phyloP scores from a whole-genome alignment of 306 rosid genomes.

The Lathyrus sativus region DNA sequence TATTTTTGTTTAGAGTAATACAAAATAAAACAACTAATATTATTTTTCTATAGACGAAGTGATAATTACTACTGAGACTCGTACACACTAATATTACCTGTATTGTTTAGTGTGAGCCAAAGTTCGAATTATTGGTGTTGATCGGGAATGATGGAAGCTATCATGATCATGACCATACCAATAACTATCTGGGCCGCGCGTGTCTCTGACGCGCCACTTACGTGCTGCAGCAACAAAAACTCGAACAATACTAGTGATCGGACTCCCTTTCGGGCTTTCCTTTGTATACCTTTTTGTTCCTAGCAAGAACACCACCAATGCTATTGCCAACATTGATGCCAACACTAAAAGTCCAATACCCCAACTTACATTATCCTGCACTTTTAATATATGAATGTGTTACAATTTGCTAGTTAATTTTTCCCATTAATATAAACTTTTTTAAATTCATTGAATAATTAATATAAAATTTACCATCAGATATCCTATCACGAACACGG shows the following conservation, averaged over 20 bases:
- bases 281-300: conserved; percentile 56
- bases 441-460: neutral
- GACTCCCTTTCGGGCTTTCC: conserved; percentile 57
- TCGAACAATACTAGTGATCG: conserved; percentile 59
- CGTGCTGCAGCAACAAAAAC: conserved; percentile 58
- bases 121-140: conserved; percentile 26
- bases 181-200: conserved; percentile 9
- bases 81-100: conserved; percentile 32
- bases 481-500: conserved; percentile 51
- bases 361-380: conserved; percentile 75
- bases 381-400: neutral
- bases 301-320: conserved; percentile 48
- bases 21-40: too few species aligned
- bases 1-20: too few species aligned
- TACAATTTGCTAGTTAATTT: too few species aligned
- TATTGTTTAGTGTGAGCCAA: conserved; percentile 48
- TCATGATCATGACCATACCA: conserved; percentile 32
- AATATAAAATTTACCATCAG: conserved; percentile 51
- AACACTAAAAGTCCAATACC: conserved; percentile 52
- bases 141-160: neutral
- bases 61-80: too few species aligned
- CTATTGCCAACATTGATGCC: conserved; percentile 51
- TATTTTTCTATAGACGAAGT: too few species aligned
- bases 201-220: conserved; percentile 50
- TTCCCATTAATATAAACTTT: too few species aligned